phyloP scores from a whole-genome alignment of 106 monocot species.

The Platanthera guangdongensis region DNA sequence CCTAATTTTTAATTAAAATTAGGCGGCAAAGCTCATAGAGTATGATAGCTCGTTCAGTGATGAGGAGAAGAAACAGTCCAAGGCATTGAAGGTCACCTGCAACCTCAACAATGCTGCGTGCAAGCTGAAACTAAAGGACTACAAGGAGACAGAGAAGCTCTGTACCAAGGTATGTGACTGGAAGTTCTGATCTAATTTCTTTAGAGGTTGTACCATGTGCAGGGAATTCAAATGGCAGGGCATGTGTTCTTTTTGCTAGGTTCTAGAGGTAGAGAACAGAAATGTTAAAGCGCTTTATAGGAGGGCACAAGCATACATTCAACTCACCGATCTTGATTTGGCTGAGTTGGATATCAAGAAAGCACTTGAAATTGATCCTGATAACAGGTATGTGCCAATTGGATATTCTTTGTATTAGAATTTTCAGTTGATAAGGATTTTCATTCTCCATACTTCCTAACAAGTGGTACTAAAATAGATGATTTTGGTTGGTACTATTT shows the following conservation, averaged over 20 bases:
- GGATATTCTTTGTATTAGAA: not conserved
- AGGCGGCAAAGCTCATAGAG: constrained; percentile 43
- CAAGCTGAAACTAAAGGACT: constrained; percentile 46
- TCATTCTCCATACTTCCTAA: too few species aligned
- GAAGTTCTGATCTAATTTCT: not conserved
- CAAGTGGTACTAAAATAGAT: too few species aligned
- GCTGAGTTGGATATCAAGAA: constrained; percentile 81
- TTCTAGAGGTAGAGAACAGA: constrained; percentile 62
- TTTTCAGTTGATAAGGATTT: too few species aligned
- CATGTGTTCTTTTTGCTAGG: constrained; percentile 16
- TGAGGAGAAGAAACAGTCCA: constrained; percentile 57
- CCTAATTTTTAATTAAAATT: too few species aligned
- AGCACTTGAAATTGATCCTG: constrained; percentile 74
- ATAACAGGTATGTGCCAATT: constrained; percentile 1
- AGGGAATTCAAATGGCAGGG: not conserved
- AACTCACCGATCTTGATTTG: constrained; percentile 68
- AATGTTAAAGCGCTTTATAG: constrained; percentile 82
- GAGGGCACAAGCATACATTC: constrained; percentile 70
- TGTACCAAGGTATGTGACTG: constrained; percentile 36
- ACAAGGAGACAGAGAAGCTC: constrained; percentile 44
- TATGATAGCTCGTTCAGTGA: constrained; percentile 60
- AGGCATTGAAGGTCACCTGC: constrained; percentile 39
- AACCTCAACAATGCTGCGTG: constrained; percentile 58
- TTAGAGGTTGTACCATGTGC: not conserved
- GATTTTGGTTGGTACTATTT: too few species aligned